phyloP scores from a whole-genome alignment of 2,329 filamentous ascomycete species.

The Thermoascus crustaceus region DNA sequence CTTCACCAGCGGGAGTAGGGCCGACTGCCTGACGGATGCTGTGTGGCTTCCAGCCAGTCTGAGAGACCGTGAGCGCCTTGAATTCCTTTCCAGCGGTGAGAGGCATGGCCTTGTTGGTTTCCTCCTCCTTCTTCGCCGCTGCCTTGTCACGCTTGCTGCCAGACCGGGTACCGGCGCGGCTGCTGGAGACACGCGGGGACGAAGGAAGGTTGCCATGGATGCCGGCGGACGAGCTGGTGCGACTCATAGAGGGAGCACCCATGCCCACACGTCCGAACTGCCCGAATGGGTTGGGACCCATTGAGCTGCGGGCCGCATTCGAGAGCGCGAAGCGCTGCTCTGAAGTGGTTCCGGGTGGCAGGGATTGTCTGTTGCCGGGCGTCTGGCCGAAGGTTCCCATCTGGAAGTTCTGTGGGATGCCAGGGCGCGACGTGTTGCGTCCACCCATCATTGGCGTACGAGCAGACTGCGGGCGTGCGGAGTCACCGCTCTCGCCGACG shows the following conservation, averaged over 20 bases:
- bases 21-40: constrained; percentile 51
- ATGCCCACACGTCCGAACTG: constrained; percentile 59
- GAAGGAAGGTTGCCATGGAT: constrained; percentile 53
- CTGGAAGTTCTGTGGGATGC: constrained; percentile 43
- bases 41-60: constrained; percentile 82
- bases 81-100: constrained; percentile 76
- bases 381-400: constrained; percentile 63
- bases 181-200: constrained; percentile 65
- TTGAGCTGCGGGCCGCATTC: constrained; percentile 41
- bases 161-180: constrained; percentile 39
- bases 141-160: constrained; percentile 47
- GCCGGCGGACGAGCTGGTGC: constrained; percentile 49
- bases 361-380: constrained; percentile 42
- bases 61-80: constrained; percentile 64
- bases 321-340: constrained; percentile 65
- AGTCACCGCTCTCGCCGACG: constrained; percentile 65
- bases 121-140: constrained; percentile 51
- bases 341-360: constrained; percentile 71
- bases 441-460: constrained; percentile 42
- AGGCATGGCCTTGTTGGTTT: constrained; percentile 80
- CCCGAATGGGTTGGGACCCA: constrained; percentile 47
- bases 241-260: constrained; percentile 53
- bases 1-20: constrained; percentile 43
- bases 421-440: constrained; percentile 46
- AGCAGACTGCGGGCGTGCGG: constrained; percentile 54